A percentile compares a stretch with the other conserved stretches of the same genome.
These are phyloP conservation scores for Phytophthora sojae DNA, from an alignment of 352 stramenopile species.

Conservation along the genomic window DNA sequence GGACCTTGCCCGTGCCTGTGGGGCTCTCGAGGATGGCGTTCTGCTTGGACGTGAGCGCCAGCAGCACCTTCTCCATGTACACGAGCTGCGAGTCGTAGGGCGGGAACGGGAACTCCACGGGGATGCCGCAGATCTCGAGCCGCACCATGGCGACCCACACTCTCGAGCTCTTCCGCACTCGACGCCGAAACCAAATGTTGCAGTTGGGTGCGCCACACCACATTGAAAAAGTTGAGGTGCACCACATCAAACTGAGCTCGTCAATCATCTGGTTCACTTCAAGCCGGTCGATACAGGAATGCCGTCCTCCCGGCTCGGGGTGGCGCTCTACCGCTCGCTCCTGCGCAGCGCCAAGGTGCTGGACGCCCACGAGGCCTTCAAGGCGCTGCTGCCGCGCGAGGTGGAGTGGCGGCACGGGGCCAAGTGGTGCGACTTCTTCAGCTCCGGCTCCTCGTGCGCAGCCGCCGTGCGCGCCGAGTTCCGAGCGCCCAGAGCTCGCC, in stretches of 20 bases:
- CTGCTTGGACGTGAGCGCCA: conserved; percentile 89
- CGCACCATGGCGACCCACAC: conserved; percentile 54
- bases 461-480: conserved; percentile 65
- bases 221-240: conserved; percentile 5
- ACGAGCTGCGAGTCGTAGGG: conserved; percentile 97
- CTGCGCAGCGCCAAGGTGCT: conserved; percentile 73
- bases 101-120: conserved; percentile 97
- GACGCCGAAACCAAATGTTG: conserved; percentile 24
- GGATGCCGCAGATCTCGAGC: conserved; percentile 88
- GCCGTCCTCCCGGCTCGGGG: conserved; percentile 51
- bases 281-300: conserved; percentile 26
- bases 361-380: conserved; percentile 65
- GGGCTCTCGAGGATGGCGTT: conserved; percentile 98
- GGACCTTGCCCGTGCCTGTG: conserved; percentile 97
- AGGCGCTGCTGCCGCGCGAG: conserved; percentile 72
- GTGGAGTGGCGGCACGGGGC: conserved; percentile 58
- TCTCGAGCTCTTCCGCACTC: conserved; percentile 1
- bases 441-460: conserved; percentile 57
- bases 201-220: conserved; percentile 24
- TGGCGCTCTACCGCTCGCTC: conserved; percentile 78
- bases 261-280: conserved; percentile 7
- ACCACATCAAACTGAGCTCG: not conserved
- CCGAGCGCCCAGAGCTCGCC: conserved; percentile 16
- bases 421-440: conserved; percentile 75
- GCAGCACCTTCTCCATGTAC: conserved; percentile 97